These are phyloP conservation scores for Mycena albidolilacea DNA, from an alignment of 768 basidiomycete genomes.

Conservation along the genomic window DNA sequence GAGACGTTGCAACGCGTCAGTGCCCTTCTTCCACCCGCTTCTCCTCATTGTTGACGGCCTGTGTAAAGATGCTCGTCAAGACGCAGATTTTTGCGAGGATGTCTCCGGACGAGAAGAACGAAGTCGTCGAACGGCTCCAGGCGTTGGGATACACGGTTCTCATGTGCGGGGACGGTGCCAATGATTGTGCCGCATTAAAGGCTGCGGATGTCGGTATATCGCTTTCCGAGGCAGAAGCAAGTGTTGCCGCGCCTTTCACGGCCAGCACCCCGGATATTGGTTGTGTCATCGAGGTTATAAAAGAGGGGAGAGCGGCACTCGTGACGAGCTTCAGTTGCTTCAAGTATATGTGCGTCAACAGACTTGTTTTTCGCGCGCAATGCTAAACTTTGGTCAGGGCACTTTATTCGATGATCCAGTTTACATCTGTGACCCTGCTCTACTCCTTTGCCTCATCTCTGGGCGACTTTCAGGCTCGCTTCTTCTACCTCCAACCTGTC, in stretches of 20 bases:
- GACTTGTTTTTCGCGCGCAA: not conserved
- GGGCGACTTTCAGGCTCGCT: slow-evolving; percentile 84
- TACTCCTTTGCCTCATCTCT: slow-evolving; percentile 28
- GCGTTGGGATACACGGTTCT: slow-evolving; percentile 94
- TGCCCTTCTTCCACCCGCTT: slow-evolving; percentile 24
- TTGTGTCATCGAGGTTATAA: slow-evolving; percentile 97
- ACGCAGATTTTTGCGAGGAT: slow-evolving; percentile 97
- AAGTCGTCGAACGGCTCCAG: slow-evolving; percentile 95
- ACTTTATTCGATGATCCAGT: slow-evolving; percentile 97
- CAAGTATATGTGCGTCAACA: slow-evolving; percentile 94
- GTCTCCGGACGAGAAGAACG: slow-evolving; percentile 99
- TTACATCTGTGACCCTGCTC: slow-evolving; percentile 48
- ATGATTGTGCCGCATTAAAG: slow-evolving; percentile 98
- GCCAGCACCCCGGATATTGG: slow-evolving; percentile 94
- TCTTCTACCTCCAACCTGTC: slow-evolving; percentile 39
- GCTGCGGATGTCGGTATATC: slow-evolving; percentile 98
- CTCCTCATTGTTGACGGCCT: slow-evolving; percentile 12
- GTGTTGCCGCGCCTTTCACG: slow-evolving; percentile 98
- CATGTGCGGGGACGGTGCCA: slow-evolving; percentile 99
- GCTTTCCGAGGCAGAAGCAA: slow-evolving; percentile 97
- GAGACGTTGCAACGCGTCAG: slow-evolving; percentile 95
- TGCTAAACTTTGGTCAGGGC: slow-evolving; percentile 73
- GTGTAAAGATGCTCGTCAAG: slow-evolving; percentile 92
- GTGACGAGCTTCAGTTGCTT: slow-evolving; percentile 99
- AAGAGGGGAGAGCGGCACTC: slow-evolving; percentile 94